phyloP scores from a whole-genome alignment of 1,139 yeast species.

The Suhomyces guaymorum region DNA sequence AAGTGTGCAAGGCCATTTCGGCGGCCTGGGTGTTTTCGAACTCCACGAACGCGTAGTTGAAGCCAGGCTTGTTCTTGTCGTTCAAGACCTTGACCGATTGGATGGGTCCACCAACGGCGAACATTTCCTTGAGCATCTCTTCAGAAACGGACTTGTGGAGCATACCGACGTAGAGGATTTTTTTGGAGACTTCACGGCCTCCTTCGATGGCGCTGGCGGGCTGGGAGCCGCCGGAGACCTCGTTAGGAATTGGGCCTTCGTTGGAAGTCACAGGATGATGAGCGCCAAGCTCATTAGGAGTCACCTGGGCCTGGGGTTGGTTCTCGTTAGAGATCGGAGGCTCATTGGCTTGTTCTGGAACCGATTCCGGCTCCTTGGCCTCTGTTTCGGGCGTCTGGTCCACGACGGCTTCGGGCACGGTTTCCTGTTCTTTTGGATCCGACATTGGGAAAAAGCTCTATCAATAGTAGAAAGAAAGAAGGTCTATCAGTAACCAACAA shows the following conservation, averaged over 20 bases:
- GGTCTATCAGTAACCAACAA: slow-evolving; percentile 6
- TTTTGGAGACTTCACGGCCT: slow-evolving; percentile 75
- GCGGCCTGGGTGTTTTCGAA: slow-evolving; percentile 63
- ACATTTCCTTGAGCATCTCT: slow-evolving; percentile 58
- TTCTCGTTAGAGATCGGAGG: too few species aligned
- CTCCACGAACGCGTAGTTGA: slow-evolving; percentile 84
- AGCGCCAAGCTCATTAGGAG: too few species aligned
- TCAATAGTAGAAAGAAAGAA: slow-evolving; percentile 2
- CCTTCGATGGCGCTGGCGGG: slow-evolving; percentile 75
- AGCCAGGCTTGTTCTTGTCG: slow-evolving; percentile 73
- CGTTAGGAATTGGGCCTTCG: too few species aligned
- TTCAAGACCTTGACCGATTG: slow-evolving; percentile 66
- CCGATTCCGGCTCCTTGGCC: too few species aligned
- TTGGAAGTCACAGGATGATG: too few species aligned
- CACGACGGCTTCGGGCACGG: neutral
- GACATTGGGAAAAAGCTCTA: slow-evolving; percentile 1
- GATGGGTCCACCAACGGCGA: slow-evolving; percentile 61
- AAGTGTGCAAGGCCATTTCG: slow-evolving; percentile 56
- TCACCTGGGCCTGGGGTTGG: too few species aligned
- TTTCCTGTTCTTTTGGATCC: slow-evolving; percentile 2
- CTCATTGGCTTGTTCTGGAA: neutral
- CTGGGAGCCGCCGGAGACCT: too few species aligned
- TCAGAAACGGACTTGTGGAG: slow-evolving; percentile 67
- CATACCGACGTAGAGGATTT: slow-evolving; percentile 76
- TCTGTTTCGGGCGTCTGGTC: slow-evolving; percentile 1